Evolutionary conservation across 1,139 yeast species (phyloP).

Genomic region (Kurtzmaniella natalensis): DNA sequence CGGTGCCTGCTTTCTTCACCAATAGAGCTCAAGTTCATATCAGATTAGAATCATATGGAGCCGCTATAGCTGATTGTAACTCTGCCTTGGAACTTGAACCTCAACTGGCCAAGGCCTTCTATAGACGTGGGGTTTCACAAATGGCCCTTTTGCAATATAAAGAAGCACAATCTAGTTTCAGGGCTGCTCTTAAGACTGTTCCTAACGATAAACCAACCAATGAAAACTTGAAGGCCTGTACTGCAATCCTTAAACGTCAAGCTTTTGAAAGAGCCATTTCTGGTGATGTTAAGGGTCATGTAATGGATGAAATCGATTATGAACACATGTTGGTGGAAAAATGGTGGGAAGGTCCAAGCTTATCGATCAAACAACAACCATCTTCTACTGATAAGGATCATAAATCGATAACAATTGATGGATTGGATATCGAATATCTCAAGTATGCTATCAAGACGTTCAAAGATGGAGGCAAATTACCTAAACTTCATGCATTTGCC

Average conservation of each 20-base stretch:
- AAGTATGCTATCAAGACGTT: constrained; percentile 63
- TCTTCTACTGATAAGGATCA: constrained; percentile 17
- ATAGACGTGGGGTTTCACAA: constrained; percentile 79
- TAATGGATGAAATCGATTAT: constrained; percentile 41
- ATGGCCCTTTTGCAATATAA: constrained; percentile 74
- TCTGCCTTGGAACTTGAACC: constrained; percentile 67
- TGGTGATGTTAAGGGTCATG: constrained; percentile 42
- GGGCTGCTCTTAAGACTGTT: constrained; percentile 52
- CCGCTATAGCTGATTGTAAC: constrained; percentile 75
- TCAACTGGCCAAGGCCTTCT: constrained; percentile 68
- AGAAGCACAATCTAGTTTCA: constrained; percentile 71
- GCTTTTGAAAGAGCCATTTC: constrained; percentile 89
- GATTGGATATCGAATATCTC: constrained; percentile 49
- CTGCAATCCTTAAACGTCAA: constrained; percentile 61
- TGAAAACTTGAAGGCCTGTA: constrained; percentile 61
- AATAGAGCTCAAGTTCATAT: constrained; percentile 91
- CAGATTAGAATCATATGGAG: constrained; percentile 81
- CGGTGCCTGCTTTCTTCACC: constrained; percentile 72
- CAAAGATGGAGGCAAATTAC: constrained; percentile 67
- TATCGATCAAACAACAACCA: constrained; percentile 32
- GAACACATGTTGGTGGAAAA: constrained; percentile 53
- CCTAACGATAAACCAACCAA: constrained; percentile 72
- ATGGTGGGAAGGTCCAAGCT: constrained; percentile 60
- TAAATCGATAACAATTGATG: constrained; percentile 22
- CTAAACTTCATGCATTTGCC: constrained; percentile 80